Evolutionary conservation across 2,329 filamentous ascomycete species (phyloP), one percentile per base, ranked within the genome.

Genomic region (Fusarium oxysporum): DNA sequence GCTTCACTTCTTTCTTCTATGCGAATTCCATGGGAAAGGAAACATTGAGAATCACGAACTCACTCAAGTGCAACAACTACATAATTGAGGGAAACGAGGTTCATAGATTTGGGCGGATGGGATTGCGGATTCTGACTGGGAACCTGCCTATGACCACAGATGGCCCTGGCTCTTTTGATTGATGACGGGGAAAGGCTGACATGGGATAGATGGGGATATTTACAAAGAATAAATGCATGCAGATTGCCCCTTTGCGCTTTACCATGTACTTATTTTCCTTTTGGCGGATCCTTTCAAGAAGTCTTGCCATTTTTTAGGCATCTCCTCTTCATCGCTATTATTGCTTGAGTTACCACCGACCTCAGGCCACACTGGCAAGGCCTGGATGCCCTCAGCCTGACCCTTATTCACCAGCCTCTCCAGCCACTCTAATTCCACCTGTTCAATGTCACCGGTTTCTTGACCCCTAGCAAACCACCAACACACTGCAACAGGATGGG

Each of bases 401-500:
- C 33, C 32, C 35, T 51, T 57, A 17, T 30, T 55, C 21, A 48
- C 37, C 44, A 70, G 30, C 35, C 43, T 58, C 23, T 32, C 13
- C n/a, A 74, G n/a, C 62, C 64, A 62, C 25, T 51, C 50, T 16
- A 47, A n/a, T 16, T 35, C 53, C 28, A 65, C 56, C 9, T 21
- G 19, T 14, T 43, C 58, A n/a, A 30, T 28, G 5, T 44, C 33
- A 25, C 33, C 50, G 4, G 40, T 33, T 23, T 40, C 28, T 8
- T 68, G 54, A 10, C 30, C 41, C 21, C 51, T 33, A 19, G 58
- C 56, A 47, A 75, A 69, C 35, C n/a, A 19, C 51, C 25, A 55
- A 32, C 43, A 59, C 9, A 35, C 28, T 9, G 58, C 86, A 53
- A 90, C 82, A 6, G 90, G 85, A 76, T 91, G 88, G 79, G 91